Evolutionary conservation across 2,329 filamentous ascomycete genomes (phyloP).

Genomic region (Didymella arachidicola): DNA sequence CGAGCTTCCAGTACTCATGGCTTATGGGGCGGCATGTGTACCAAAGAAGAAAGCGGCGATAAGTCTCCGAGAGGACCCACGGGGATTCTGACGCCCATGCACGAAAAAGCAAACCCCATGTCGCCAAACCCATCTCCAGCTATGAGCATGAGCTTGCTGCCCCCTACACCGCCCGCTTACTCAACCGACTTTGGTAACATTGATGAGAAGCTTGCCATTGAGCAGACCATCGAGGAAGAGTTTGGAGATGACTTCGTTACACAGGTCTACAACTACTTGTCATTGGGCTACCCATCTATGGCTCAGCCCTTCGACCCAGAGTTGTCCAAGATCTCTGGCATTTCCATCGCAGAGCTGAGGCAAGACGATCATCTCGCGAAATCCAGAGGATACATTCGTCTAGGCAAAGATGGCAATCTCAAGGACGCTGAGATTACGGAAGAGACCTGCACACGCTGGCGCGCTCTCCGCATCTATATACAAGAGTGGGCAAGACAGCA

Average conservation of each 20-base stretch:
- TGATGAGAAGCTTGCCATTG: constrained; percentile 52
- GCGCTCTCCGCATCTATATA: constrained; percentile 82
- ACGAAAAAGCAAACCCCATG: constrained; percentile 53
- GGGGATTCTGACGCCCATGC: constrained; percentile 60
- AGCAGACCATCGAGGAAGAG: constrained; percentile 65
- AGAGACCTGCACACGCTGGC: constrained; percentile 76
- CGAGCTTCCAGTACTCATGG: constrained; percentile 66
- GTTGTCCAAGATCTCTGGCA: constrained; percentile 78
- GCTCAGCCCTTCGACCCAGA: constrained; percentile 86
- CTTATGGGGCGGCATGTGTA: constrained; percentile 80
- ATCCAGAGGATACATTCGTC: constrained; percentile 75
- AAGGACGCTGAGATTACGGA: constrained; percentile 60
- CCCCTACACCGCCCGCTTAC: constrained; percentile 50
- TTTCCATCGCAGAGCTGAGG: constrained; percentile 72
- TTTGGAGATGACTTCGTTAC: constrained; percentile 87
- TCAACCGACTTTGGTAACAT: constrained; percentile 52
- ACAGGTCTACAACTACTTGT: constrained; percentile 97
- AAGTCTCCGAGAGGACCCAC: constrained; percentile 54
- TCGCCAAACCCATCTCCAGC: constrained; percentile 49
- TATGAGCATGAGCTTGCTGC: constrained; percentile 40
- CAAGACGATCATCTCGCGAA: constrained; percentile 71
- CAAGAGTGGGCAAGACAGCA: constrained; percentile 90
- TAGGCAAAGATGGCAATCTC: constrained; percentile 56
- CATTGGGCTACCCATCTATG: constrained; percentile 86
- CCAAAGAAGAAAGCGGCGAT: constrained; percentile 50